Conservation (phyloP, 2,329 filamentous ascomycete genomes). For the Eutypella sp. region DNA sequence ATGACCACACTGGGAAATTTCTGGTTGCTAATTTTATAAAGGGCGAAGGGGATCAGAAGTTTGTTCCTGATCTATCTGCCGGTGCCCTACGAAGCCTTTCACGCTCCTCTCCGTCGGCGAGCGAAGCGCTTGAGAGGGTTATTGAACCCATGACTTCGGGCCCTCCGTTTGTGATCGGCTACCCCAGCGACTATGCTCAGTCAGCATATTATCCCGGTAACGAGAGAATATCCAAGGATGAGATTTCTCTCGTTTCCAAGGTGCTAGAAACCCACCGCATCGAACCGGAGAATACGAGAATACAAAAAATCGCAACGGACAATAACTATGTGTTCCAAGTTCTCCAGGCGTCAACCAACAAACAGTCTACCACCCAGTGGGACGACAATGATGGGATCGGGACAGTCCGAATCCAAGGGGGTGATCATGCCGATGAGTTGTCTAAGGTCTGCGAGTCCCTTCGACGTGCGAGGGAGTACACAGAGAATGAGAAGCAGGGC, state of each 20-base stretch:
- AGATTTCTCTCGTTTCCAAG: background rate
- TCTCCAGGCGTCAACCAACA: conserved; percentile 2
- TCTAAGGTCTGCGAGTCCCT: background rate
- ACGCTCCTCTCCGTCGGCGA: conserved; percentile 11
- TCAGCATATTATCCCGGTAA: background rate
- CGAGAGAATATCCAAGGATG: background rate
- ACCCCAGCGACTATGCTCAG: background rate
- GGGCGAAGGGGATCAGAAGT: conserved; percentile 24
- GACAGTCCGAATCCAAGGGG: background rate
- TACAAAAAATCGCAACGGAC: background rate
- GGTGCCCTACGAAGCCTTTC: conserved; percentile 8
- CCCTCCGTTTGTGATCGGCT: conserved; percentile 1
- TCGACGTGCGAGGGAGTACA: background rate
- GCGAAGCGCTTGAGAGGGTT: background rate
- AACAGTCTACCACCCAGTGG: too few species aligned
- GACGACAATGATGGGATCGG: background rate
- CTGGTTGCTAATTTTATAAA: conserved; percentile 22
- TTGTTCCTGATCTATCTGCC: conserved; percentile 15
- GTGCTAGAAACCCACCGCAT: background rate
- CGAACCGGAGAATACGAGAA: conserved; percentile 3
- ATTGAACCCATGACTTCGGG: background rate
- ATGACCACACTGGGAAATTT: conserved; percentile 18
- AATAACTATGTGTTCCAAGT: background rate
- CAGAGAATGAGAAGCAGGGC: background rate
- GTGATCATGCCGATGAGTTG: background rate